Base-by-base conservation (phyloP, 1,139 yeast species). In the Candida mesenterica region DNA sequence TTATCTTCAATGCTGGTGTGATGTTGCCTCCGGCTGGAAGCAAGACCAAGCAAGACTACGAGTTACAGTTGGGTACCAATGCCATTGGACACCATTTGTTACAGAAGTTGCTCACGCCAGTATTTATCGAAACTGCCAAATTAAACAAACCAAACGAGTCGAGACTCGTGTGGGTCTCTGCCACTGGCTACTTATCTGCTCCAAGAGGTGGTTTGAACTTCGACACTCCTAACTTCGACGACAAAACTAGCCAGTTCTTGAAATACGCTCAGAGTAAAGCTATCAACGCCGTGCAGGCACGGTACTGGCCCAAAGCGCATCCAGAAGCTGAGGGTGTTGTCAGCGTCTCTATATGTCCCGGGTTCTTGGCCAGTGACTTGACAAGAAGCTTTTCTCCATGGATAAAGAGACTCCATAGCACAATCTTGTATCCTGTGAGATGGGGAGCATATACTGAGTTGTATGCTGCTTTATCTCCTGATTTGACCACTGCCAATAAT, bases 181-280 rank as follows among this genome's bases (percentile, higher is more conserved):
- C 79, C 0, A 39, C 57, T 28, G 68, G 63, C 15, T 75, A 68
- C 37, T 34, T 50, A 12, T 23, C 40, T 3, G 56, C 72, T 1
- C 70, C 70, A 15, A 48, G 57, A 37, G 61, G 62, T 27, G 75
- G 77, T 12, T 46, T 72, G 28, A 46, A 62, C 36, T 68, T 65
- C 63, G 65, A 65, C 17, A 63, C 68, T 44, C 42, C 55, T 18
- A 56, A 61, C 24, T 44, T 52, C 24, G 46, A 43, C 6, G 14
- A 14, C 5, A 5, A n/a, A 6, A 44, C 6, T 23, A 42, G 1
- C 28, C 39, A 3, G n/a, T 5, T 22, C 36, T 34, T 30, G 36
- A 12, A n/a, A 13, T 72, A 71, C 43, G 77, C 72, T 1, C 77
- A 73, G 46, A 62, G 75, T 27, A 77, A 77, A 52, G 74, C 76